These are phyloP conservation scores for Diospyros lotus DNA, from an alignment of 148 eudicot genomes.

Conservation along the genomic window DNA sequence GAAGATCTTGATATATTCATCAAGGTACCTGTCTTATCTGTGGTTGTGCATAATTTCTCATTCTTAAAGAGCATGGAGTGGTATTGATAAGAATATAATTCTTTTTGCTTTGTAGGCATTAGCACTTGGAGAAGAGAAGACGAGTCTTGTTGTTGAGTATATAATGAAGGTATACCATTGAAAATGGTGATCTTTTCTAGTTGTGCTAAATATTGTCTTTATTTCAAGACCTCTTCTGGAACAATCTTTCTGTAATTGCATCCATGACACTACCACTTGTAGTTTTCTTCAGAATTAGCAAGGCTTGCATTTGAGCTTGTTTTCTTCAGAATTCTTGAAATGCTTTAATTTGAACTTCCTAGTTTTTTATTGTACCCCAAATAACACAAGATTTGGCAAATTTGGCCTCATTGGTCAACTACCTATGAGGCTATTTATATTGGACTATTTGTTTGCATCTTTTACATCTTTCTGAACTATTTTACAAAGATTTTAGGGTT, in stretches of 20 bases:
- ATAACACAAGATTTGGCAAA: not conserved
- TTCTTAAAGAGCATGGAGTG: not conserved
- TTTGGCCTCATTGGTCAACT: not conserved
- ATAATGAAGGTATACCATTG: constrained; percentile 73
- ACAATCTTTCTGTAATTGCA: not conserved
- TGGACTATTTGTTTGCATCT: not conserved
- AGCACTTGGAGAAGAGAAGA: constrained; percentile 67
- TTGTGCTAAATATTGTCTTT: not conserved
- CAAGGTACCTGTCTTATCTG: constrained; percentile 44
- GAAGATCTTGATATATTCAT: constrained; percentile 84
- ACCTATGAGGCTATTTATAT: not conserved
- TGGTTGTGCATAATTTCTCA: not conserved
- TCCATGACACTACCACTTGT: not conserved
- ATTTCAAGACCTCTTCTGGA: constrained; percentile 1
- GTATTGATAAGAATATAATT: constrained; percentile 12
- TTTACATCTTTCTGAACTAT: constrained; percentile 29
- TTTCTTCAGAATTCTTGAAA: not conserved
- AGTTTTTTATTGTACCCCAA: constrained; percentile 1
- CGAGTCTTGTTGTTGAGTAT: constrained; percentile 71
- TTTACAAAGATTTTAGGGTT: constrained; percentile 79
- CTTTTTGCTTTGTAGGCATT: constrained; percentile 55
- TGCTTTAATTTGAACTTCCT: constrained; percentile 1
- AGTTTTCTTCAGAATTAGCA: not conserved
- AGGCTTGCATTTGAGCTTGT: too few species aligned
- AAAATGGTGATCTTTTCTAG: not conserved